Conservation (phyloP, 176 grass and related monocot genomes). For the Bonia amplexicaulis region DNA sequence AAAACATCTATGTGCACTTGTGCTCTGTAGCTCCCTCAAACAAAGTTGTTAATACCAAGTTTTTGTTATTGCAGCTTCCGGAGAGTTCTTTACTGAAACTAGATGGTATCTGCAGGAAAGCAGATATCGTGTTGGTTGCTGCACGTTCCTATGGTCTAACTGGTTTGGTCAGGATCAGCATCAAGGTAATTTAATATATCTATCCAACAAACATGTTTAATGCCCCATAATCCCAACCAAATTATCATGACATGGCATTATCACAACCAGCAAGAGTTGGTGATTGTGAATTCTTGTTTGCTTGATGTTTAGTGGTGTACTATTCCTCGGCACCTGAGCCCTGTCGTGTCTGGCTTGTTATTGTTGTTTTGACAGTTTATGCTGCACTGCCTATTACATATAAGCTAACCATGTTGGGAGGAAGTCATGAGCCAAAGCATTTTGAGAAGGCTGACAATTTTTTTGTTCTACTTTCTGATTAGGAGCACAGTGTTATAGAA, state of each 20-base stretch:
- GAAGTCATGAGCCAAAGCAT: not conserved
- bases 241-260: constrained; percentile 6
- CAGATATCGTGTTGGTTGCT: constrained; percentile 70
- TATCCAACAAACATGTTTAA: not conserved
- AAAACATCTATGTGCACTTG: not conserved
- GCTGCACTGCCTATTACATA: not conserved
- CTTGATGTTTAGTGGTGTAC: not conserved
- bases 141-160: constrained; percentile 87
- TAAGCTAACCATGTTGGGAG: not conserved
- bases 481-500: constrained; percentile 83
- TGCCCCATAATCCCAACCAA: not conserved
- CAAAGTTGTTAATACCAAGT: constrained; percentile 11
- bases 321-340: not conserved
- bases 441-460: constrained; percentile 18
- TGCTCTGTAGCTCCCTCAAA: not conserved
- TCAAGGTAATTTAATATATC: constrained; percentile 61
- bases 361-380: not conserved
- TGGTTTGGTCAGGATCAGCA: constrained; percentile 77
- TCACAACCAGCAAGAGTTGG: not conserved
- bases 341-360: not conserved
- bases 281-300: not conserved
- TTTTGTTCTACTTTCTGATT: constrained; percentile 4
- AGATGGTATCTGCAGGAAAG: constrained; percentile 76
- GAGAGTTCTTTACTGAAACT: constrained; percentile 80
- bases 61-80: constrained; percentile 45